These are phyloP conservation scores for Apostasia shenzhenica DNA, from an alignment of 106 monocot genomes.

Conservation along the genomic window DNA sequence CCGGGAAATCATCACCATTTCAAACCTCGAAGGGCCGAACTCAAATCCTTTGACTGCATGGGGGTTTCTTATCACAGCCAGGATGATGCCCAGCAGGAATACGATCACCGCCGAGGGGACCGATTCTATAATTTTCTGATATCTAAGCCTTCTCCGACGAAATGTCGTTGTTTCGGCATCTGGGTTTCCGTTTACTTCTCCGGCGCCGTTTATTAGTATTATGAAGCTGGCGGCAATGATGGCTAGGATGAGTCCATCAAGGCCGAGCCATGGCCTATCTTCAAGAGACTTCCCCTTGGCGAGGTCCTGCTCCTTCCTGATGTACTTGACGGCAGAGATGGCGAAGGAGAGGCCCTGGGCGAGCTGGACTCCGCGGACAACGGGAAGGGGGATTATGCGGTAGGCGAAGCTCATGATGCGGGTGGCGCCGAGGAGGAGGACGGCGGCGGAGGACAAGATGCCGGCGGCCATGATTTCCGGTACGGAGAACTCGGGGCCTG, in stretches of 20 bases:
- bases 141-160: too few species aligned
- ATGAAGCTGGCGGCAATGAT: slow-evolving; percentile 64
- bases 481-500: slow-evolving; percentile 36
- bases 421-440: slow-evolving; percentile 71
- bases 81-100: slow-evolving; percentile 46
- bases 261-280: slow-evolving; percentile 60
- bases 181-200: slow-evolving; percentile 17
- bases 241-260: slow-evolving; percentile 83
- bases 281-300: slow-evolving; percentile 29
- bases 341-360: slow-evolving; percentile 48
- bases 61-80: slow-evolving; percentile 34
- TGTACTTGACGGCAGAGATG: slow-evolving; percentile 19
- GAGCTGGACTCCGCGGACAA: slow-evolving; percentile 97
- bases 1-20: slow-evolving; percentile 22
- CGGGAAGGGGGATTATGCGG: slow-evolving; percentile 80
- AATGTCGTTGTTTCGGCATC: not conserved
- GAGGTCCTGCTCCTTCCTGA: slow-evolving; percentile 42
- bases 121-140: not conserved
- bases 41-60: slow-evolving; percentile 23
- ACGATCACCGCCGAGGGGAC: slow-evolving; percentile 76
- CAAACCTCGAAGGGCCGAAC: slow-evolving; percentile 37
- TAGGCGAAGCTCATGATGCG: slow-evolving; percentile 89
- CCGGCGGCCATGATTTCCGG: slow-evolving; percentile 98
- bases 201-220: slow-evolving; percentile 53
- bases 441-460: slow-evolving; percentile 43